Evolutionary conservation across 345 rosid species (phyloP).

Genomic region (Populus tremula): DNA sequence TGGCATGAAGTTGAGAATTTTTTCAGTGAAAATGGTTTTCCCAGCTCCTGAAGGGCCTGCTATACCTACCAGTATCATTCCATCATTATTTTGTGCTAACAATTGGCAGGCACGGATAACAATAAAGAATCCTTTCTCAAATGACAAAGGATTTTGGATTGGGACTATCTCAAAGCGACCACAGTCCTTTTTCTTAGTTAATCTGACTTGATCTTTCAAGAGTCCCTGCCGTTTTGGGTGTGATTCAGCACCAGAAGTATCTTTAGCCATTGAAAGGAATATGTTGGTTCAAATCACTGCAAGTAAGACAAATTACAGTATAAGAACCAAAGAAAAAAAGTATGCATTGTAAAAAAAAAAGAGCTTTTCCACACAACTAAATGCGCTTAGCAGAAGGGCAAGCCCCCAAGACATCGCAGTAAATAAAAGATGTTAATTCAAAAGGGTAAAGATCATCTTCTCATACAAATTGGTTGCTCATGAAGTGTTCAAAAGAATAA

Average conservation of each 20-base stretch:
- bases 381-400: neutral
- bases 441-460: neutral
- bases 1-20: slow-evolving; percentile 80
- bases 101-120: slow-evolving; percentile 89
- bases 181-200: slow-evolving; percentile 69
- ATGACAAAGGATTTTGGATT: slow-evolving; percentile 66
- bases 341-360: neutral
- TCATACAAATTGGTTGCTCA: neutral
- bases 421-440: neutral
- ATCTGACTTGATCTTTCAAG: slow-evolving; percentile 78
- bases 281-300: slow-evolving; percentile 8
- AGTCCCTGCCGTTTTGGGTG: slow-evolving; percentile 63
- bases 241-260: slow-evolving; percentile 48
- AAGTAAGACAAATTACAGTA: slow-evolving; percentile 6
- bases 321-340: neutral
- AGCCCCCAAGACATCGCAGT: neutral
- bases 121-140: slow-evolving; percentile 89
- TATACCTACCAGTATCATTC: slow-evolving; percentile 76
- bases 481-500: neutral
- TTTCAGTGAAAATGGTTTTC: slow-evolving; percentile 88
- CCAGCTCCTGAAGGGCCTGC: slow-evolving; percentile 99
- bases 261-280: slow-evolving; percentile 47
- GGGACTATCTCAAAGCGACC: slow-evolving; percentile 68
- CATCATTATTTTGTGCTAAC: slow-evolving; percentile 82
- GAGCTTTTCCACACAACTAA: neutral